These are phyloP conservation scores for Juglanconis sp. DNA, from an alignment of 2,329 filamentous ascomycete genomes.

Conservation along the genomic window DNA sequence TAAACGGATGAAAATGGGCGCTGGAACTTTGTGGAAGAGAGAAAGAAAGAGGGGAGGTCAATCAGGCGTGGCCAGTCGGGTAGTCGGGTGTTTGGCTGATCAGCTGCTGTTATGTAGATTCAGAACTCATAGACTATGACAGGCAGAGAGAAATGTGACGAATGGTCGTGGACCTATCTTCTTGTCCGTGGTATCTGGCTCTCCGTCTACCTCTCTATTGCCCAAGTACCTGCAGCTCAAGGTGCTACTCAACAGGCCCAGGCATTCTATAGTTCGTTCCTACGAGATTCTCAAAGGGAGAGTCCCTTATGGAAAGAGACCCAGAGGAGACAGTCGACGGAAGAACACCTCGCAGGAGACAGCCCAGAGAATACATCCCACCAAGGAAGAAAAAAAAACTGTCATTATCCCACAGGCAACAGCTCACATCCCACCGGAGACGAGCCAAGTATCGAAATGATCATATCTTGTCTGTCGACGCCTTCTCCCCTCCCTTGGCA, in stretches of 20 bases:
- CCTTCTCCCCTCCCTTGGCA: not conserved
- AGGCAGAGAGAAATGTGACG: slow-evolving; percentile 4
- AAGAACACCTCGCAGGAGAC: no score
- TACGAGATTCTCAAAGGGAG: not conserved
- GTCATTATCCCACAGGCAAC: no score
- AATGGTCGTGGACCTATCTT: not conserved
- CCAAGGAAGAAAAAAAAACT: no score
- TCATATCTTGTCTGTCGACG: no score
- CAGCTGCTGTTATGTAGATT: slow-evolving; percentile 1
- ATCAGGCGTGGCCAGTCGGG: no score
- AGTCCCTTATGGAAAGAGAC: no score
- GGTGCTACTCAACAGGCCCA: not conserved
- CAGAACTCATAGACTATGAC: slow-evolving; percentile 5
- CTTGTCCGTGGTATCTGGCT: not conserved
- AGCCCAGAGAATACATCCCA: no score
- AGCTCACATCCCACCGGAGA: no score
- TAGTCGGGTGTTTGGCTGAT: not conserved
- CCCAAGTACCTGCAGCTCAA: not conserved
- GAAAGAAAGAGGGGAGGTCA: no score
- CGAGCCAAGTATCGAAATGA: no score
- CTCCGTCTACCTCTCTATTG: not conserved
- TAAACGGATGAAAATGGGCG: not conserved
- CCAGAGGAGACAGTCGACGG: no score
- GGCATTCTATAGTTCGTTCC: not conserved
- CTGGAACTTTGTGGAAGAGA: no score